Percentiles rank a stretch among this genome's conserved stretches.
Evolutionary conservation across 345 rosid species (phyloP).

Genomic region (Boechera stricta): DNA sequence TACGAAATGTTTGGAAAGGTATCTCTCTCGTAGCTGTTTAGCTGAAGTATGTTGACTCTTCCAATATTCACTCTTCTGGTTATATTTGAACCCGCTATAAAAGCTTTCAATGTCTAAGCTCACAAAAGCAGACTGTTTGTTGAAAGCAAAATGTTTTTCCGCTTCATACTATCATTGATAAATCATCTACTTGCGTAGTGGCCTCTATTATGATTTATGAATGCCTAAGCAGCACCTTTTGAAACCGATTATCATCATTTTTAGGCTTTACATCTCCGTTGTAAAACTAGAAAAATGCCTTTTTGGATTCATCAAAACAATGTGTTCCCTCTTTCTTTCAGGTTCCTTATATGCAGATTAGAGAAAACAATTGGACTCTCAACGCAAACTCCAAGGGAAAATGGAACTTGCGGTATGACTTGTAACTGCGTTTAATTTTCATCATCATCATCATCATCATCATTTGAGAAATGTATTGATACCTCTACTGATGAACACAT

Average conservation of each 20-base stretch:
- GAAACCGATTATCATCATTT: neutral
- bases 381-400: constrained; percentile 77
- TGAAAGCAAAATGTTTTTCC: neutral
- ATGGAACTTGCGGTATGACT: constrained; percentile 82
- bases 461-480: constrained; percentile 33
- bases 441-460: constrained; percentile 27
- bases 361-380: constrained; percentile 92
- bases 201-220: neutral
- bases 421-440: constrained; percentile 48
- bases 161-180: too few relatives aligned
- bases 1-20: constrained; percentile 80
- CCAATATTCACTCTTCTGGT: neutral
- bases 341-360: constrained; percentile 86
- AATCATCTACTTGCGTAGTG: constrained; percentile 2
- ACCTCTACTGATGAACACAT: constrained; percentile 10
- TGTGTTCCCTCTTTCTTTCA: constrained; percentile 44
- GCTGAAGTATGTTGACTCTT: constrained; percentile 21
- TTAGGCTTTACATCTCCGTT: constrained; percentile 1
- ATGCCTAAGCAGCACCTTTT: neutral
- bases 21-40: constrained; percentile 23
- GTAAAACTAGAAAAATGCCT: neutral
- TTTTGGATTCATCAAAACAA: neutral
- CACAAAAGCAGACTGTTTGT: neutral
- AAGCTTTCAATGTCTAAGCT: neutral
- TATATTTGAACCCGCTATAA: neutral